These are phyloP conservation scores for Cicer chorassanicum DNA, from an alignment of 306 rosid genomes.

Conservation along the genomic window DNA sequence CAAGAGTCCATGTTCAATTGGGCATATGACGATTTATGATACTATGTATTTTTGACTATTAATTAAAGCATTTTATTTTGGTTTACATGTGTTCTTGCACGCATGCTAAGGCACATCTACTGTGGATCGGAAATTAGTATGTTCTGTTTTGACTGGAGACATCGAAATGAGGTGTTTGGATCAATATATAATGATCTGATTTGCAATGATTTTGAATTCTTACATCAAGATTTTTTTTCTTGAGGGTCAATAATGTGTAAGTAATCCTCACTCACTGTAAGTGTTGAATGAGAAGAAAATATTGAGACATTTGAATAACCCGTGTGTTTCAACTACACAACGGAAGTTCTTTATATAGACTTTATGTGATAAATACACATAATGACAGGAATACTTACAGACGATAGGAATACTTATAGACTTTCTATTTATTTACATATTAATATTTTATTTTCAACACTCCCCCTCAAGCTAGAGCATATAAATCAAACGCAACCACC, in stretches of 20 bases:
- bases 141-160: neutral
- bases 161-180: conserved; percentile 2
- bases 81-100: conserved; percentile 9
- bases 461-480: too few relatives aligned
- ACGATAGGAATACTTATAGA: too few relatives aligned
- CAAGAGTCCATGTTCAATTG: conserved; percentile 9
- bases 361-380: too few relatives aligned
- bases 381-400: too few relatives aligned
- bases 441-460: too few relatives aligned
- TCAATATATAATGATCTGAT: neutral
- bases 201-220: conserved; percentile 35
- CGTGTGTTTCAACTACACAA: too few relatives aligned
- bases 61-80: conserved; percentile 11
- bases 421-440: too few relatives aligned
- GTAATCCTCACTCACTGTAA: neutral
- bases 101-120: neutral
- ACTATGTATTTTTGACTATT: neutral
- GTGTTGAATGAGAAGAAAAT: too few relatives aligned
- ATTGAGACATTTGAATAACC: too few relatives aligned
- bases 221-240: conserved; percentile 15
- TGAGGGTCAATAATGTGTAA: neutral
- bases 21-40: neutral
- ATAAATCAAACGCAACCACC: too few relatives aligned
- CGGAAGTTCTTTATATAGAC: too few relatives aligned
- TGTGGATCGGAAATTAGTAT: conserved; percentile 5